These are phyloP conservation scores for Candida buenavistaensis DNA, from an alignment of 1,139 yeast species.

Conservation along the genomic window DNA sequence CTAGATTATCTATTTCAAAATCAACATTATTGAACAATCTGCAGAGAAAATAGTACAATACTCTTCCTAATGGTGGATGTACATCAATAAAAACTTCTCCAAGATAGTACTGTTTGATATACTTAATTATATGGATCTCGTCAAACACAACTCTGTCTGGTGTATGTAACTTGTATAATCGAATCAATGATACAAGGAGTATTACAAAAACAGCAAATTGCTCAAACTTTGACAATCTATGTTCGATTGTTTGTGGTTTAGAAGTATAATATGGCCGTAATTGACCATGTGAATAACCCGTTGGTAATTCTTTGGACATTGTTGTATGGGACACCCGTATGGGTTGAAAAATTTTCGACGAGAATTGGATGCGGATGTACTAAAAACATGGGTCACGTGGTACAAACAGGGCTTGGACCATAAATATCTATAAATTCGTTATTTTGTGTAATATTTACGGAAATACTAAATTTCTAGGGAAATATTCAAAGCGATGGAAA, in stretches of 20 bases:
- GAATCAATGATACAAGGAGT: conserved; percentile 20
- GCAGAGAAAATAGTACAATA: conserved; percentile 48
- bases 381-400: no score
- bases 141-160: conserved; percentile 92
- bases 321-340: no score
- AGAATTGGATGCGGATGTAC: no score
- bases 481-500: no score
- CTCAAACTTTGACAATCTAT: conserved; percentile 16
- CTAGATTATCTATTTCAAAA: conserved; percentile 32
- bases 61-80: conserved; percentile 61
- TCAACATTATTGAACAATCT: conserved; percentile 46
- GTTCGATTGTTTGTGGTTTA: conserved; percentile 5
- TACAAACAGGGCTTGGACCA: no score
- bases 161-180: conserved; percentile 59
- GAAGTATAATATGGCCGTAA: conserved; percentile 13
- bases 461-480: no score
- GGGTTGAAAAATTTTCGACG: no score
- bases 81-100: conserved; percentile 64
- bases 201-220: conserved; percentile 14
- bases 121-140: conserved; percentile 64
- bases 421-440: no score
- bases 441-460: no score
- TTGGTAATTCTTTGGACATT: conserved; percentile 15
- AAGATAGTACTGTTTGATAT: conserved; percentile 46
- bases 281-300: conserved; percentile 23